Evolutionary conservation across 2,329 filamentous ascomycete genomes (phyloP).

Genomic region (Graphiopsis chlorocephala): DNA sequence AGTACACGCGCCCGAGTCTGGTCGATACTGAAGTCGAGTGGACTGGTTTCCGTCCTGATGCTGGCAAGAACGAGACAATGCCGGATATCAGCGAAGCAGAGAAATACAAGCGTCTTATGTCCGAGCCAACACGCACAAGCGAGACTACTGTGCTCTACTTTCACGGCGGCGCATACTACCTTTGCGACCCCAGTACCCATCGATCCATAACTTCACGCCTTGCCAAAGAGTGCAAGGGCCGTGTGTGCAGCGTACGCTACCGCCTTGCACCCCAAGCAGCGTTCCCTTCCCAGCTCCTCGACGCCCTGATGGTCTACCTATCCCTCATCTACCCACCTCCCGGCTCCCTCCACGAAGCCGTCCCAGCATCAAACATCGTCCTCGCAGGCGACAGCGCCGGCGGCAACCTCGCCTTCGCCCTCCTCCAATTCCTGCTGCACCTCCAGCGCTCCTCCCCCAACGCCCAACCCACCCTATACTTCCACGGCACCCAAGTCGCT

Average conservation of each 20-base stretch:
- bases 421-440: slow-evolving; percentile 68
- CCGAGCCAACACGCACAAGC: slow-evolving; percentile 55
- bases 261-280: slow-evolving; percentile 70
- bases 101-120: slow-evolving; percentile 66
- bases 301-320: slow-evolving; percentile 70
- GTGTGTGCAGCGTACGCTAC: slow-evolving; percentile 71
- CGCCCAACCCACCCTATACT: slow-evolving; percentile 52
- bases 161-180: slow-evolving; percentile 72
- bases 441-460: slow-evolving; percentile 44
- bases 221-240: slow-evolving; percentile 64
- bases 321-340: slow-evolving; percentile 69
- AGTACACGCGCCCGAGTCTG: slow-evolving; percentile 51
- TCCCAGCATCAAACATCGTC: slow-evolving; percentile 65
- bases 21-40: slow-evolving; percentile 67
- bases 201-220: slow-evolving; percentile 58
- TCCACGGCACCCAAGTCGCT: slow-evolving; percentile 57
- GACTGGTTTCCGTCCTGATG: slow-evolving; percentile 66
- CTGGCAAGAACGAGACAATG: slow-evolving; percentile 48
- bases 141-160: slow-evolving; percentile 68
- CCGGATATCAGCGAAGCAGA: slow-evolving; percentile 60
- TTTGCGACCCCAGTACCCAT: slow-evolving; percentile 68
- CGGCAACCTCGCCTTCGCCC: slow-evolving; percentile 64
- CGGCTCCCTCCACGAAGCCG: slow-evolving; percentile 63
- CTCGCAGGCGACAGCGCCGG: slow-evolving; percentile 74
- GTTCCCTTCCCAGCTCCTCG: slow-evolving; percentile 72